phyloP scores from a whole-genome alignment of 257 asterid genomes.

The Ehretia macrophylla region DNA sequence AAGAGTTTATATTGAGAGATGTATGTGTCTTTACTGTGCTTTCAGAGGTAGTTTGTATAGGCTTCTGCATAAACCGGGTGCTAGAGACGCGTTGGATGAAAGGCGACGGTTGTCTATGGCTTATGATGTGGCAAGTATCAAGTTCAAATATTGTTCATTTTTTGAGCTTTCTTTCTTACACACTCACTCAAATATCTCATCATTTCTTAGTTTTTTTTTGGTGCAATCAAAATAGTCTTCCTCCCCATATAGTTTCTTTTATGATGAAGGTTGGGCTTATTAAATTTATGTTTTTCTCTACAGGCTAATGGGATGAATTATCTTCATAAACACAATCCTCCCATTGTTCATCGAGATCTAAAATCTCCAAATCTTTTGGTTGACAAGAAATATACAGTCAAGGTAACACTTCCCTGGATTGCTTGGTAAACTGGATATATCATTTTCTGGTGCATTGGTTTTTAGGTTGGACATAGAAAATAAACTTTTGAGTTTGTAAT shows the following conservation, averaged over 20 bases:
- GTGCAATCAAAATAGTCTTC: neutral
- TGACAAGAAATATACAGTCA: conserved; percentile 90
- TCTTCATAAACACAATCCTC: conserved; percentile 90
- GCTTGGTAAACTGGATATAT: neutral
- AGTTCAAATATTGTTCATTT: conserved; percentile 5
- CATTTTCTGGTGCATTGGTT: neutral
- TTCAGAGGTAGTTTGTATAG: conserved; percentile 89
- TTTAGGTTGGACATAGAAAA: neutral
- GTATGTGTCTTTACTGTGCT: conserved; percentile 11
- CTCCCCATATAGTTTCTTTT: neutral
- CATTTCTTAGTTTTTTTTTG: neutral
- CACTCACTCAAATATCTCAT: too few species aligned
- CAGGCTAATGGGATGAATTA: conserved; percentile 97
- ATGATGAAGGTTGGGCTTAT: too few species aligned
- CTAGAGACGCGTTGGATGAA: conserved; percentile 77
- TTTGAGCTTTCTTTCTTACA: neutral
- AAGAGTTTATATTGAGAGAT: conserved; percentile 10
- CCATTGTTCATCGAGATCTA: conserved; percentile 87
- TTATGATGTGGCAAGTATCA: conserved; percentile 68
- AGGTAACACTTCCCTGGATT: conserved; percentile 48
- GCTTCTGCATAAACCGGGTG: conserved; percentile 82
- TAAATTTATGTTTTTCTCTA: conserved; percentile 14
- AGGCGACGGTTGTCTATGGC: conserved; percentile 89
- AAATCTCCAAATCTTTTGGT: conserved; percentile 96
- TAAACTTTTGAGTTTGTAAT: neutral